Base-by-base conservation (phyloP, 2,329 filamentous ascomycete species). In the Magnaporthiopsis incrustans region DNA sequence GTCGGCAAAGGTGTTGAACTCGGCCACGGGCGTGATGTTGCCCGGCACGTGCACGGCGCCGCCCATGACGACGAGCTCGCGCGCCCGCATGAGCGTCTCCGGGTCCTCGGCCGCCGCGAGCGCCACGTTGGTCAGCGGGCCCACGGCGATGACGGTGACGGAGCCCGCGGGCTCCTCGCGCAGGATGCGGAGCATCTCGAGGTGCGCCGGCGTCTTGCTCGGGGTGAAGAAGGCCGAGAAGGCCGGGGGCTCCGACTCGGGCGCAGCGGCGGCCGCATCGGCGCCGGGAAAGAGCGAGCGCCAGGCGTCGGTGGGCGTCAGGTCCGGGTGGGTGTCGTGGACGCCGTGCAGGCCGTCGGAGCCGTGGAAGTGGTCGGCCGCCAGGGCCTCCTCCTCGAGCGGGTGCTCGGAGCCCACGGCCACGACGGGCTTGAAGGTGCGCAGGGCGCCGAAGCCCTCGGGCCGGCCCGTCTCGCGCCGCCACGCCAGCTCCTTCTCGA, bases 1-100 rank as follows among this genome's bases (percentile, higher is more conserved):
- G 74, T 99, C 96, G 65, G 95, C 93, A 72, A 92, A 96, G 65
- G 89, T 90, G 79, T 99, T 99, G 84, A 99, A 99, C 75, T 99
- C 95, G 67, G 91, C 92, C 15, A 89, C 85, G 1, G 95, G 94
- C 59, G 86, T 88, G 71, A 91, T 87, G 75, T 99, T 99, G 69
- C 95, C 95, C 62, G 87, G 83, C 59, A 87, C 78, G 65, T 90
- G 82, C 63, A 99, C 84, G 30, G 91, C 88, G 66, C 95, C 95
- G 65, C 94, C 95, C 95, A 99, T 99, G 60, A 97, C 90, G 4
- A 97, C 89, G 3, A 99, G 84, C 76, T 98, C 92, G 75, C 96
- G 96, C 61, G 88, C 91, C 58, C 87, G 86, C 64, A 99, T 81
- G 75, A 99, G 97, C 0, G 92, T 89, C 75, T 94, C 91, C 0